A percentile compares a stretch with the other conserved stretches of the same genome.
Conservation (phyloP, 805 yeast genomes). For the Yueomyces sinensis region DNA sequence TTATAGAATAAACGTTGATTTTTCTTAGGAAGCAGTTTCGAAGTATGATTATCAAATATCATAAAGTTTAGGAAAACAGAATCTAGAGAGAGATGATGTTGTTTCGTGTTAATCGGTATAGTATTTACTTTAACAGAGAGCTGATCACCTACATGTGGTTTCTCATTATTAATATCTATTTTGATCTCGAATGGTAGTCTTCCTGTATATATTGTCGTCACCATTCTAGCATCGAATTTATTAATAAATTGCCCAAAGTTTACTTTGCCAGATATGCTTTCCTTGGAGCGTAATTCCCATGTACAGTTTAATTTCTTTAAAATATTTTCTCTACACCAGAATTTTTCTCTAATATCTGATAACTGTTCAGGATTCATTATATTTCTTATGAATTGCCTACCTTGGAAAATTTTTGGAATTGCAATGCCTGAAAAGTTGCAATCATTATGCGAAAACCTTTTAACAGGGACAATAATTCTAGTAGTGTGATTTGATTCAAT, state of each 20-base stretch:
- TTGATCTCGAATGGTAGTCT: constrained; percentile 9
- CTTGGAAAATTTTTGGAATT: constrained; percentile 56
- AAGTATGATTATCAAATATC: constrained; percentile 15
- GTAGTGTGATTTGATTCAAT: constrained; percentile 33
- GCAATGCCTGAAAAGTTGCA: constrained; percentile 22
- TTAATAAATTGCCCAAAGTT: constrained; percentile 17
- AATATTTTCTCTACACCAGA: constrained; percentile 71
- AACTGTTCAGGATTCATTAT: constrained; percentile 45
- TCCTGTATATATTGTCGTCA: constrained; percentile 12
- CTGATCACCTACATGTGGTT: constrained; percentile 7
- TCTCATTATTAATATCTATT: constrained; percentile 4
- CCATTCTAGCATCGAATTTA: constrained; percentile 14
- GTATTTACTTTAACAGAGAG: constrained; percentile 5
- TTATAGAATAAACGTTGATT: constrained; percentile 55
- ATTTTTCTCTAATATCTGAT: constrained; percentile 41
- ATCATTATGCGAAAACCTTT: constrained; percentile 33
- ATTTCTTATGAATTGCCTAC: constrained; percentile 47
- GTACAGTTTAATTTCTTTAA: constrained; percentile 45
- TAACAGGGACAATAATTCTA: constrained; percentile 63
- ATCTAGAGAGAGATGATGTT: not conserved
- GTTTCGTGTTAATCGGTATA: constrained; percentile 2
- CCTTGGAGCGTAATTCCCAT: constrained; percentile 35
- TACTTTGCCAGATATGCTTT: constrained; percentile 9
- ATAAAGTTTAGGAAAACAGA: constrained; percentile 5
- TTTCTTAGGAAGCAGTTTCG: constrained; percentile 12